These are phyloP conservation scores for Pseudogymnoascus sp. DNA, from an alignment of 2,329 filamentous ascomycete species.

Conservation along the genomic window DNA sequence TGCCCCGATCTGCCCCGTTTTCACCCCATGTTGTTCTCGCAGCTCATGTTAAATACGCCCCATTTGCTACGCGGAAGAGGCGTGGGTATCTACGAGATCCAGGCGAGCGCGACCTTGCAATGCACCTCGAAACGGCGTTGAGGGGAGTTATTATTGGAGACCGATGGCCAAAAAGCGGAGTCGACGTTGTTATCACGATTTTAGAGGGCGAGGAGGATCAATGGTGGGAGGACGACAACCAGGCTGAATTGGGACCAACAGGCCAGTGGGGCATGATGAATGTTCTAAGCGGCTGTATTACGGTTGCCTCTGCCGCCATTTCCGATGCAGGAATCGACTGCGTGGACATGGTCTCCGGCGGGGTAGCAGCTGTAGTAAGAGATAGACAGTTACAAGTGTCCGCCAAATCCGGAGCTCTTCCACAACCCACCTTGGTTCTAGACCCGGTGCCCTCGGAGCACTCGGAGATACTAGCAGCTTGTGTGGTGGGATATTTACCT, in stretches of 20 bases:
- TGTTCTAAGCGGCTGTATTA: slow-evolving; percentile 84
- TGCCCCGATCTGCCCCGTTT: slow-evolving; percentile 84
- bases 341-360: slow-evolving; percentile 80
- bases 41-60: slow-evolving; percentile 92
- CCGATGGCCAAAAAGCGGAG: slow-evolving; percentile 94
- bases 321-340: slow-evolving; percentile 94
- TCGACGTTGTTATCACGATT: slow-evolving; percentile 90
- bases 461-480: slow-evolving; percentile 67
- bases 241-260: slow-evolving; percentile 41
- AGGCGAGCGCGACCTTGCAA: slow-evolving; percentile 79
- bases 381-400: slow-evolving; percentile 25
- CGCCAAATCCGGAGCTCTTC: slow-evolving; percentile 19
- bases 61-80: slow-evolving; percentile 77
- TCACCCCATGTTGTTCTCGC: slow-evolving; percentile 86
- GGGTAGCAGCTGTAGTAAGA: slow-evolving; percentile 72
- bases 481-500: slow-evolving; percentile 84
- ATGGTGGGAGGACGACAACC: slow-evolving; percentile 50
- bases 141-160: slow-evolving; percentile 86
- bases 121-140: slow-evolving; percentile 84
- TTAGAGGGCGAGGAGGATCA: slow-evolving; percentile 85
- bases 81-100: slow-evolving; percentile 80
- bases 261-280: slow-evolving; percentile 85
- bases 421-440: slow-evolving; percentile 48
- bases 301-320: slow-evolving; percentile 84
- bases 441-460: slow-evolving; percentile 82